These are phyloP conservation scores for Nakaseomyces nivariensis DNA, from an alignment of 1,139 yeast species.

Conservation along the genomic window DNA sequence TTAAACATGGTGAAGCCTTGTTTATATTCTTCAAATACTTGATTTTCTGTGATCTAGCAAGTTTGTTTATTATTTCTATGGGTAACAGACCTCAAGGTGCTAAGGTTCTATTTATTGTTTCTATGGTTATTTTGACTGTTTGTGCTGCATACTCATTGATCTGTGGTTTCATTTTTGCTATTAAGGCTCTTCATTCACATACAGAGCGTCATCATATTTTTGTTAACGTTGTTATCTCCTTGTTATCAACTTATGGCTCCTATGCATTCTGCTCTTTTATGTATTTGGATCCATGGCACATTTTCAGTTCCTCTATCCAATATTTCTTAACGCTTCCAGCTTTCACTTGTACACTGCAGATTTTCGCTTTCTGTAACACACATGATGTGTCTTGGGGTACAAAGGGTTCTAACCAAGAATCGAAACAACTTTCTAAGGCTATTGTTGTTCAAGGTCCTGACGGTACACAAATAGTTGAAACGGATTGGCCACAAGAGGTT, in stretches of 20 bases:
- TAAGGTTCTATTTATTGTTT: conserved; percentile 54
- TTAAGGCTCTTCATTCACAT: conserved; percentile 40
- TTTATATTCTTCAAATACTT: conserved; percentile 78
- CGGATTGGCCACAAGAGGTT: conserved; percentile 85
- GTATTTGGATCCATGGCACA: conserved; percentile 92
- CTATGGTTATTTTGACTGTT: conserved; percentile 61
- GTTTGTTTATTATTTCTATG: conserved; percentile 82
- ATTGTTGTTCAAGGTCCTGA: conserved; percentile 43
- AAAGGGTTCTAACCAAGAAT: conserved; percentile 76
- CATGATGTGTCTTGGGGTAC: conserved; percentile 98
- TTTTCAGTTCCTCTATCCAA: conserved; percentile 72
- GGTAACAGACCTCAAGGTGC: conserved; percentile 97
- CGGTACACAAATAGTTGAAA: conserved; percentile 56
- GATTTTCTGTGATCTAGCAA: conserved; percentile 68
- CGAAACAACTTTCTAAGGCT: conserved; percentile 57
- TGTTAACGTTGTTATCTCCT: conserved; percentile 72
- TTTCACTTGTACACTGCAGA: conserved; percentile 81
- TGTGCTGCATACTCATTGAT: conserved; percentile 76
- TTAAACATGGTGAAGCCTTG: conserved; percentile 67
- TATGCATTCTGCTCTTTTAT: conserved; percentile 69
- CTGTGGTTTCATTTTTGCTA: conserved; percentile 75
- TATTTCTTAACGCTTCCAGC: conserved; percentile 86
- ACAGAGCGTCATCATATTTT: conserved; percentile 40
- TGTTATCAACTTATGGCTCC: conserved; percentile 86
- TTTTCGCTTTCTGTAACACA: conserved; percentile 89